Evolutionary conservation across 2,329 filamentous ascomycete genomes (phyloP).

Genomic region (Colletotrichum musae): DNA sequence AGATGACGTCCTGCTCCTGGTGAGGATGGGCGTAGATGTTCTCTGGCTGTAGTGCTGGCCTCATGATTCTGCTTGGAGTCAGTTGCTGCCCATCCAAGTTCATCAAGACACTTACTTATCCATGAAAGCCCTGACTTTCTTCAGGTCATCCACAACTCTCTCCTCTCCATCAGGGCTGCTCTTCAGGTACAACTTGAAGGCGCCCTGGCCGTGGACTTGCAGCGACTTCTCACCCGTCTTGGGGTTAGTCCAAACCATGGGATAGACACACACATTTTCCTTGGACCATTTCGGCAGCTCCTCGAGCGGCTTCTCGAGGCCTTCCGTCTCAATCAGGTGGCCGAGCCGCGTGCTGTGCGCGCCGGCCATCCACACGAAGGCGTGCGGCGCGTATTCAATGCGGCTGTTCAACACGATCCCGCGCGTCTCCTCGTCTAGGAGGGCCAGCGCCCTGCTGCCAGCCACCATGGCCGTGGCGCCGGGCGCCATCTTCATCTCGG

Average conservation of each 20-base stretch:
- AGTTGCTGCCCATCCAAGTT: constrained; percentile 34
- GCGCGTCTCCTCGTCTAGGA: constrained; percentile 58
- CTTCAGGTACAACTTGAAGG: constrained; percentile 56
- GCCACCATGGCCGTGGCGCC: constrained; percentile 61
- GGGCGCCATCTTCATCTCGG: constrained; percentile 58
- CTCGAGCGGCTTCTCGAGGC: constrained; percentile 54
- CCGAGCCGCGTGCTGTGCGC: constrained; percentile 58
- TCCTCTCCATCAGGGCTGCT: constrained; percentile 51
- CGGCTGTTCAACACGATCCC: constrained; percentile 58
- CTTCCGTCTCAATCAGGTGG: constrained; percentile 55
- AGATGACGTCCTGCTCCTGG: constrained; percentile 60
- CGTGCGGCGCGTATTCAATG: constrained; percentile 62
- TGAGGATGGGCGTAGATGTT: constrained; percentile 56
- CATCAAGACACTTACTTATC: constrained; percentile 46
- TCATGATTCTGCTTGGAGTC: constrained; percentile 49
- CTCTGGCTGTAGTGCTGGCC: constrained; percentile 57
- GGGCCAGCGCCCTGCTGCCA: constrained; percentile 56
- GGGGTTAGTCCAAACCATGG: constrained; percentile 63
- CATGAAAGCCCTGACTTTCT: constrained; percentile 54
- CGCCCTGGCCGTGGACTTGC: constrained; percentile 58
- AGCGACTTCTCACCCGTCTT: constrained; percentile 58
- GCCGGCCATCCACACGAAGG: constrained; percentile 60
- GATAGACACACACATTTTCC: constrained; percentile 56
- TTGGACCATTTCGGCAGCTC: constrained; percentile 54
- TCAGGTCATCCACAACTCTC: constrained; percentile 54